These are phyloP conservation scores for Balansia obtecta DNA, from an alignment of 2,329 filamentous ascomycete genomes.

Conservation along the genomic window DNA sequence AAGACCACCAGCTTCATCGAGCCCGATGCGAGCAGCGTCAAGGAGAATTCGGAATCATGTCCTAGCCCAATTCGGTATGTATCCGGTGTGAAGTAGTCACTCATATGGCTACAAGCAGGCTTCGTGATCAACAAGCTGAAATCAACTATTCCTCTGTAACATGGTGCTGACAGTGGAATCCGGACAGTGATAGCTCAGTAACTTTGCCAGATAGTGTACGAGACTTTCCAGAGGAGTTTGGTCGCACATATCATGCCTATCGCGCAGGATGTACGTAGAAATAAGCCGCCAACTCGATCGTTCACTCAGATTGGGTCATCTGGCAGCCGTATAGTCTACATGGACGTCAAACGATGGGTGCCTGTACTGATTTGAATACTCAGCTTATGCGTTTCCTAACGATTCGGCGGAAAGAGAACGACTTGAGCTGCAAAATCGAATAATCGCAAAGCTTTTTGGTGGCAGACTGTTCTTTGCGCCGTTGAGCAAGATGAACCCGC, in stretches of 20 bases:
- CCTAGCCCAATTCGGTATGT: not conserved
- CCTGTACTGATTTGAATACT: constrained; percentile 4
- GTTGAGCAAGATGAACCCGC: constrained; percentile 21
- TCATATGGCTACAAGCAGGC: not conserved
- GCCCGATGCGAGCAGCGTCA: constrained; percentile 15
- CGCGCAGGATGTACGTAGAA: constrained; percentile 31
- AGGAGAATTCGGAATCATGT: not conserved
- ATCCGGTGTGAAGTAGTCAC: too few species aligned
- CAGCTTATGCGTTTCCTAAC: constrained; percentile 35
- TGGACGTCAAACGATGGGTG: too few species aligned
- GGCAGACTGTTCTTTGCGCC: constrained; percentile 31
- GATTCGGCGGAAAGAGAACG: constrained; percentile 29
- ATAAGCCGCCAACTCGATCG: not conserved
- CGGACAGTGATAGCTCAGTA: constrained; percentile 16
- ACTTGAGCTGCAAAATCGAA: constrained; percentile 26
- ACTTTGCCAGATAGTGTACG: constrained; percentile 30
- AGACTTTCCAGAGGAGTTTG: constrained; percentile 29
- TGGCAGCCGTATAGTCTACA: too few species aligned
- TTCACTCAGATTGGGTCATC: not conserved
- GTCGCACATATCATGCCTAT: constrained; percentile 35
- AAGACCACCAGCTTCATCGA: constrained; percentile 19
- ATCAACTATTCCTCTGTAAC: not conserved
- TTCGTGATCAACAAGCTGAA: not conserved
- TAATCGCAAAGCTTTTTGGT: constrained; percentile 25
- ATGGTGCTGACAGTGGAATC: not conserved